Conservation (phyloP, 2,329 filamentous ascomycete species). For the Alternaria metachromatica region DNA sequence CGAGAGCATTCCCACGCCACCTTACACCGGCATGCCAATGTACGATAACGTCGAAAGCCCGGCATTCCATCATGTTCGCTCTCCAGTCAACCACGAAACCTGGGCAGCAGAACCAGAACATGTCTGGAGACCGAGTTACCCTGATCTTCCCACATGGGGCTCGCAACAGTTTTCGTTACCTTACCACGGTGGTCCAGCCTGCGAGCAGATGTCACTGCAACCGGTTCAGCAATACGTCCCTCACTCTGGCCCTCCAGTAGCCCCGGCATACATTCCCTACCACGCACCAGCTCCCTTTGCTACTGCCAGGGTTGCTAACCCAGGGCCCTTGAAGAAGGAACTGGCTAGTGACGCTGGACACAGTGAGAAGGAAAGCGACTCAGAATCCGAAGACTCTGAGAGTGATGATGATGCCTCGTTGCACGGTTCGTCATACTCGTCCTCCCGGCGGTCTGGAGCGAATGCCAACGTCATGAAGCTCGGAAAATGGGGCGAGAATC, state of each 20-base stretch:
- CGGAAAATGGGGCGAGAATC: constrained; percentile 16
- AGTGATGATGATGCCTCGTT: background rate
- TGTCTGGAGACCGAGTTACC: constrained; percentile 3
- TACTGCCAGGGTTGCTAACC: background rate
- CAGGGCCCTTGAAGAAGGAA: background rate
- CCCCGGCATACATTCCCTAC: background rate
- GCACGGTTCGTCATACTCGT: background rate
- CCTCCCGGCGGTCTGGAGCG: background rate
- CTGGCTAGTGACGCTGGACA: background rate
- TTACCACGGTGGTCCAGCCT: background rate
- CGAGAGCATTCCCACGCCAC: constrained; percentile 19
- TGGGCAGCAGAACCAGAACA: background rate
- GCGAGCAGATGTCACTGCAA: constrained; percentile 2
- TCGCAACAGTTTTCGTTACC: constrained; percentile 2
- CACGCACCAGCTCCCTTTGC: background rate
- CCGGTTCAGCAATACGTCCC: background rate
- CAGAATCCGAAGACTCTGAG: background rate
- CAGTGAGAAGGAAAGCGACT: background rate
- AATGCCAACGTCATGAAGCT: constrained; percentile 14
- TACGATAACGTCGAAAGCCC: constrained; percentile 1
- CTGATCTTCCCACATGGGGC: constrained; percentile 1
- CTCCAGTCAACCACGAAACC: background rate
- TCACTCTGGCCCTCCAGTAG: background rate
- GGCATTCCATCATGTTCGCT: background rate
- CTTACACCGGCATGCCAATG: background rate